These are phyloP conservation scores for Thelephora aurantiotincta DNA, from an alignment of 768 basidiomycete genomes.

Conservation along the genomic window DNA sequence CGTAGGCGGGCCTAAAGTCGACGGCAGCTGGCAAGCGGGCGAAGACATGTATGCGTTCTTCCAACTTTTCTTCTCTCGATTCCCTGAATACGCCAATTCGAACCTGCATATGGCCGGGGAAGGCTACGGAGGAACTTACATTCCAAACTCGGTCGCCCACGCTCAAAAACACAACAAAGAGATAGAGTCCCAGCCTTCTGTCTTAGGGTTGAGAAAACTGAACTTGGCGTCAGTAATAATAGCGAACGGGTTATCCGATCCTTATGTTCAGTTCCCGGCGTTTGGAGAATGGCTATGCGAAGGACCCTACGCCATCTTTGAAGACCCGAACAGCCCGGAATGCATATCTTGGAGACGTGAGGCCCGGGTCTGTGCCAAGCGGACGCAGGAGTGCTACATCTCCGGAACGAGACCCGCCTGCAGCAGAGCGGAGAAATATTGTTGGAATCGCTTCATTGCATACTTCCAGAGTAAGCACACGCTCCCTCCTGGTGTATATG, in stretches of 20 bases:
- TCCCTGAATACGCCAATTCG: conserved; percentile 15
- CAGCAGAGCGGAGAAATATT: conserved; percentile 60
- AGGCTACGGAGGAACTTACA: conserved; percentile 14
- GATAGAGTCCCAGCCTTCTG: conserved; percentile 4
- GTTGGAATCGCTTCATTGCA: conserved; percentile 49
- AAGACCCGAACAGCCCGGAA: conserved; percentile 42
- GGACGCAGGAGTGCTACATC: conserved; percentile 60
- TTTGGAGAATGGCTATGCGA: conserved; percentile 11
- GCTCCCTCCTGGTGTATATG: not conserved
- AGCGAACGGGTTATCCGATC: conserved; percentile 30
- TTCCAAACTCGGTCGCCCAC: conserved; percentile 8
- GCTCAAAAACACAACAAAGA: conserved; percentile 10
- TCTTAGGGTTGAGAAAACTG: conserved; percentile 15
- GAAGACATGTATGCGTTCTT: conserved; percentile 20
- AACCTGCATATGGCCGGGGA: conserved; percentile 21
- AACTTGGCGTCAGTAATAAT: conserved; percentile 32
- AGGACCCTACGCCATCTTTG: too few relatives aligned
- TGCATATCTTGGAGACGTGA: conserved; percentile 51
- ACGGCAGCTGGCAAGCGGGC: conserved; percentile 17
- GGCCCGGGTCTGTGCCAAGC: conserved; percentile 56
- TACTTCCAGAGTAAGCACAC: conserved; percentile 43
- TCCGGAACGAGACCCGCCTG: conserved; percentile 46
- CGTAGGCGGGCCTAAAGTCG: conserved; percentile 14
- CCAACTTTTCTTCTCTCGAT: too few relatives aligned
- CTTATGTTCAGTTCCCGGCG: conserved; percentile 20